Conservation (phyloP, 2,329 filamentous ascomycete species). For the Graphilbum ipis-grandicollis region DNA sequence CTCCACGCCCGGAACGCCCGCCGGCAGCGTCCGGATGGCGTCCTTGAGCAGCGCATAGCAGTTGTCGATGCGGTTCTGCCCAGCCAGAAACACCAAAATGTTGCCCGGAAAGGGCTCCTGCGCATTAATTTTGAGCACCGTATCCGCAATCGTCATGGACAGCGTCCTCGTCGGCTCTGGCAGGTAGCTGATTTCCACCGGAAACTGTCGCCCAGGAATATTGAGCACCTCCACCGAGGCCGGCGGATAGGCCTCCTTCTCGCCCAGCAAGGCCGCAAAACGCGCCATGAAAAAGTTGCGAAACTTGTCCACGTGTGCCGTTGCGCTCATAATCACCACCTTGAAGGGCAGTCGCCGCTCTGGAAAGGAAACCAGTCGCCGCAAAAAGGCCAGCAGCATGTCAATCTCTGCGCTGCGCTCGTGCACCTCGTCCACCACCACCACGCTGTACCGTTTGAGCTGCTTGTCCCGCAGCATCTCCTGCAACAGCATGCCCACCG, state of each 20-base stretch:
- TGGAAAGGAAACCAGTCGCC: constrained; percentile 35
- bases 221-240: constrained; percentile 28
- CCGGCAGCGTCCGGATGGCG: constrained; percentile 53
- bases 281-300: constrained; percentile 49
- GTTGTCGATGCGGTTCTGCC: constrained; percentile 81
- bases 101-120: constrained; percentile 87
- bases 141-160: constrained; percentile 63
- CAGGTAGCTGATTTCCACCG: constrained; percentile 64
- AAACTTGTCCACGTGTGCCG: constrained; percentile 70
- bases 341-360: constrained; percentile 52
- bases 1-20: constrained; percentile 53
- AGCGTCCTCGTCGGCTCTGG: constrained; percentile 61
- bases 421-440: constrained; percentile 93
- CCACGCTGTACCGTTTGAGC: constrained; percentile 69
- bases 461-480: constrained; percentile 77
- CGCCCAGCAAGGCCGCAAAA: not conserved
- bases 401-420: constrained; percentile 92
- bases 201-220: constrained; percentile 76
- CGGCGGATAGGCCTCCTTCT: not conserved
- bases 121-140: constrained; percentile 71
- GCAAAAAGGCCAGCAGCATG: constrained; percentile 73
- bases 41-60: constrained; percentile 69
- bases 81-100: constrained; percentile 79
- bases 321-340: constrained; percentile 93
- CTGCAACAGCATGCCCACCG: constrained; percentile 89